phyloP scores from a whole-genome alignment of 805 yeast species.

The Metschnikowia aberdeeniae region DNA sequence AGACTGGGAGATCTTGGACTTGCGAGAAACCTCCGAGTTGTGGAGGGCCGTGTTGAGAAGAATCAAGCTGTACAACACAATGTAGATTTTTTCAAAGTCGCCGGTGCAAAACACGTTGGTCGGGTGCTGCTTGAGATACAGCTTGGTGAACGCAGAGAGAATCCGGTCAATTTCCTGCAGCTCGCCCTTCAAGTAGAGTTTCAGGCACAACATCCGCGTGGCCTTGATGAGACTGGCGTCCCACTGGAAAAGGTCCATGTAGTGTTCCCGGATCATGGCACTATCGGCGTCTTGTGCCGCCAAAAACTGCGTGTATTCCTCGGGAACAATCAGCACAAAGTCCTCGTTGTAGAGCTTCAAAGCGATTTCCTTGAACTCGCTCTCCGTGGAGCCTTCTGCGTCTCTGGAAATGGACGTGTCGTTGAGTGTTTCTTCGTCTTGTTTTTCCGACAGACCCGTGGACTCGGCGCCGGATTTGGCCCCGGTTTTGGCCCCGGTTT shows the following conservation, averaged over 20 bases:
- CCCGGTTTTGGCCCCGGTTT: neutral
- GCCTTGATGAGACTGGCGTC: constrained; percentile 52
- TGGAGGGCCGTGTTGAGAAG: constrained; percentile 76
- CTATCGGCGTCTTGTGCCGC: constrained; percentile 47
- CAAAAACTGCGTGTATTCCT: constrained; percentile 41
- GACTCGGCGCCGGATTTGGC: neutral
- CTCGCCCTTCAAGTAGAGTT: constrained; percentile 74
- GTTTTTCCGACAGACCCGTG: constrained; percentile 2
- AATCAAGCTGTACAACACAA: constrained; percentile 66
- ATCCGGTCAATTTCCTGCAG: constrained; percentile 77
- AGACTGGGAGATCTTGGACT: constrained; percentile 36
- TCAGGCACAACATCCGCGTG: constrained; percentile 57
- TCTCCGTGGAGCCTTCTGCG: neutral
- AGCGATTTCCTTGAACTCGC: constrained; percentile 34
- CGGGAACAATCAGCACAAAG: constrained; percentile 41
- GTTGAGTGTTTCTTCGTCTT: constrained; percentile 5
- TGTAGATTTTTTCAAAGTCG: constrained; percentile 55
- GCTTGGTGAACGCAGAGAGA: constrained; percentile 60
- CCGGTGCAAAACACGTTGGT: constrained; percentile 46
- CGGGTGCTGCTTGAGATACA: constrained; percentile 54
- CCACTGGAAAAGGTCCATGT: constrained; percentile 46
- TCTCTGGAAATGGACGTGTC: neutral
- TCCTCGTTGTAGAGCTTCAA: constrained; percentile 34
- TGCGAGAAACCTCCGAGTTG: constrained; percentile 41
- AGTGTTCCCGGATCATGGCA: constrained; percentile 36